These are phyloP conservation scores for Chaetomium tenue DNA, from an alignment of 495 filamentous ascomycete species.

Conservation along the genomic window DNA sequence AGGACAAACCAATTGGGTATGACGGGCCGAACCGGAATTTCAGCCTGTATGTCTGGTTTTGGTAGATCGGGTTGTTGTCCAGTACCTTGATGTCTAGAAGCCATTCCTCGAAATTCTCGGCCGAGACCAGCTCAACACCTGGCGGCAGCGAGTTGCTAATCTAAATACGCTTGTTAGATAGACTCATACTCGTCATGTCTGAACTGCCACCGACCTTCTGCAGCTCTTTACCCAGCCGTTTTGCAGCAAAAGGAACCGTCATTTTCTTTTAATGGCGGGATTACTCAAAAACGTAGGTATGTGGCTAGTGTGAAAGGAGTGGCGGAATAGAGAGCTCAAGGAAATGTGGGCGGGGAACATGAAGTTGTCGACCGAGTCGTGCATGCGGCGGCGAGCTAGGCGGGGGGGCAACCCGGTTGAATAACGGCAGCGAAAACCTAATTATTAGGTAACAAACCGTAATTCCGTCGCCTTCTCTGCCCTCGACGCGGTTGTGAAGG, in stretches of 20 bases:
- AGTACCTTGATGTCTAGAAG: slow-evolving; percentile 87
- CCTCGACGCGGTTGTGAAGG: background rate
- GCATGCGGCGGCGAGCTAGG: background rate
- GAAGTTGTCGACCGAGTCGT: background rate
- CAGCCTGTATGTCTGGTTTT: slow-evolving; percentile 73
- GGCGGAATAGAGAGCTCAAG: slow-evolving; percentile 1
- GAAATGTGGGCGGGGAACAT: slow-evolving; percentile 3
- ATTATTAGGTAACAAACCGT: background rate
- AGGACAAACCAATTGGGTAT: slow-evolving; percentile 81
- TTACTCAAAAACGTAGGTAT: background rate
- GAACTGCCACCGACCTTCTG: slow-evolving; percentile 41
- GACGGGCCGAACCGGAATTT: slow-evolving; percentile 78
- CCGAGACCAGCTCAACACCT: slow-evolving; percentile 76
- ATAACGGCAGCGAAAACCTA: background rate
- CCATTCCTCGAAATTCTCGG: slow-evolving; percentile 87
- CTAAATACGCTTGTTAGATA: slow-evolving; percentile 31
- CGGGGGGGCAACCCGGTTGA: background rate
- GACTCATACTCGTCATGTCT: background rate
- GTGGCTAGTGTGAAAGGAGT: background rate
- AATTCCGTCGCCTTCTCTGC: background rate
- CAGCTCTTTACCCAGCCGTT: slow-evolving; percentile 53
- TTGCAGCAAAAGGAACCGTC: slow-evolving; percentile 47
- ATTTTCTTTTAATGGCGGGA: slow-evolving; percentile 28
- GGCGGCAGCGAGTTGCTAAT: slow-evolving; percentile 57
- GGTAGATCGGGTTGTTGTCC: slow-evolving; percentile 88